Conservation (phyloP, 495 filamentous ascomycete species). For the Podospora conica region DNA sequence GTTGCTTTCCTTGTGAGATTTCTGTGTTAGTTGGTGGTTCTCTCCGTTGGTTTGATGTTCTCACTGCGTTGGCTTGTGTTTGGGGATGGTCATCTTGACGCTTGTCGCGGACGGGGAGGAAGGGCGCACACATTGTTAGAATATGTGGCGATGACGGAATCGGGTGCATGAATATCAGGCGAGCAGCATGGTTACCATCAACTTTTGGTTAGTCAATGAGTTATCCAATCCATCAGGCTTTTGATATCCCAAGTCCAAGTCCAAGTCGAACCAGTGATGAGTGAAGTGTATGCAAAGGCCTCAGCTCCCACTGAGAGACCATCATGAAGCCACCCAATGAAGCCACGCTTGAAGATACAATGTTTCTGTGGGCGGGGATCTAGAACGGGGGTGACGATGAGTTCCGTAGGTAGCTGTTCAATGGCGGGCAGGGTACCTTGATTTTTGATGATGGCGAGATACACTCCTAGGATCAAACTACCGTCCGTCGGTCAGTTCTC, state of each 20-base stretch:
- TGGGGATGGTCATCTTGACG: neutral
- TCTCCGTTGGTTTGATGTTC: neutral
- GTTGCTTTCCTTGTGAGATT: constrained; percentile 4
- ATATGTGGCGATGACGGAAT: neutral
- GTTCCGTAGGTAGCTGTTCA: too few relatives aligned
- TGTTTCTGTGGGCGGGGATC: too few relatives aligned
- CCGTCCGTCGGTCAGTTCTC: too few relatives aligned
- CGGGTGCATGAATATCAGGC: neutral
- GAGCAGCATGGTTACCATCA: neutral
- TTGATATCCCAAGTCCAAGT: neutral
- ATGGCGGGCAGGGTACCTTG: too few relatives aligned
- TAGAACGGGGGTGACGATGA: too few relatives aligned
- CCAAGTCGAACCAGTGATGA: neutral
- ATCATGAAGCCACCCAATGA: too few relatives aligned
- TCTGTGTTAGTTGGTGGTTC: neutral
- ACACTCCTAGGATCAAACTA: too few relatives aligned
- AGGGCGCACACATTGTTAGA: neutral
- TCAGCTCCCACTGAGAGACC: too few relatives aligned
- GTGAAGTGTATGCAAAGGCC: neutral
- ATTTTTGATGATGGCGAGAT: too few relatives aligned
- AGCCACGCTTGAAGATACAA: too few relatives aligned
- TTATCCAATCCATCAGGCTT: neutral
- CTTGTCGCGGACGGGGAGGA: neutral
- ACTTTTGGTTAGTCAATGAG: neutral
- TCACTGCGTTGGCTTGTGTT: neutral